Conservation (phyloP, 371 early-diverging fungal species). For the Syncephalis plumigaleata region DNA sequence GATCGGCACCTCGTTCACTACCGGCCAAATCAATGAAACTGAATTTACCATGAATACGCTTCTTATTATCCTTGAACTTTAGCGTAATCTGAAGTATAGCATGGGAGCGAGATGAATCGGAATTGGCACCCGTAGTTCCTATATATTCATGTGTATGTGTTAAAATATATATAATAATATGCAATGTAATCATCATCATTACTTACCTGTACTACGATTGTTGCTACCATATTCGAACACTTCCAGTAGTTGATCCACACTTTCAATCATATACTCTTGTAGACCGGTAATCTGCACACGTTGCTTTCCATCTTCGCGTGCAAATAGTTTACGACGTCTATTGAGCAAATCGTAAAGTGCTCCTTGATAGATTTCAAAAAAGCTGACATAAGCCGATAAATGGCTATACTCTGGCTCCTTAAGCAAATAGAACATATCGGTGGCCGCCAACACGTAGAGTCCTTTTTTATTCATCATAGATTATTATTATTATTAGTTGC, state of each 20-base stretch:
- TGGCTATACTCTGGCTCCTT: slow-evolving; percentile 46
- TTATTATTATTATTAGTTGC: neutral
- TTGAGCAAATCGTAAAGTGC: slow-evolving; percentile 91
- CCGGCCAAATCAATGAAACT: slow-evolving; percentile 98
- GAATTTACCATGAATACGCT: slow-evolving; percentile 44
- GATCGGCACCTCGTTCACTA: slow-evolving; percentile 95
- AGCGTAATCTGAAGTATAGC: slow-evolving; percentile 91
- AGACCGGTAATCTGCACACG: slow-evolving; percentile 81
- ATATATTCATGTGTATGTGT: neutral
- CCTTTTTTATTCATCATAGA: slow-evolving; percentile 30
- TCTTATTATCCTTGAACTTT: slow-evolving; percentile 36
- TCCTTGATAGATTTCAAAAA: slow-evolving; percentile 95
- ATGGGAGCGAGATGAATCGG: slow-evolving; percentile 93
- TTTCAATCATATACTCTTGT: slow-evolving; percentile 57
- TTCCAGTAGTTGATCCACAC: slow-evolving; percentile 59
- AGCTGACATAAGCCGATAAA: slow-evolving; percentile 67
- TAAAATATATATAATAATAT: neutral
- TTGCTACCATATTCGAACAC: slow-evolving; percentile 84
- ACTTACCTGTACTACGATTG: slow-evolving; percentile 68
- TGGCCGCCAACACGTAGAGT: slow-evolving; percentile 79
- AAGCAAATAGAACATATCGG: slow-evolving; percentile 71
- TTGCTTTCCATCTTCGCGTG: slow-evolving; percentile 90
- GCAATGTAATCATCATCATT: neutral
- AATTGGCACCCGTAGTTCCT: slow-evolving; percentile 89
- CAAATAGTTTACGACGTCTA: slow-evolving; percentile 63